A percentile compares a stretch with the other conserved stretches of the same genome.
These are phyloP conservation scores for Xanthoconium separans DNA, from an alignment of 1,284 basidiomycete species.

Conservation along the genomic window DNA sequence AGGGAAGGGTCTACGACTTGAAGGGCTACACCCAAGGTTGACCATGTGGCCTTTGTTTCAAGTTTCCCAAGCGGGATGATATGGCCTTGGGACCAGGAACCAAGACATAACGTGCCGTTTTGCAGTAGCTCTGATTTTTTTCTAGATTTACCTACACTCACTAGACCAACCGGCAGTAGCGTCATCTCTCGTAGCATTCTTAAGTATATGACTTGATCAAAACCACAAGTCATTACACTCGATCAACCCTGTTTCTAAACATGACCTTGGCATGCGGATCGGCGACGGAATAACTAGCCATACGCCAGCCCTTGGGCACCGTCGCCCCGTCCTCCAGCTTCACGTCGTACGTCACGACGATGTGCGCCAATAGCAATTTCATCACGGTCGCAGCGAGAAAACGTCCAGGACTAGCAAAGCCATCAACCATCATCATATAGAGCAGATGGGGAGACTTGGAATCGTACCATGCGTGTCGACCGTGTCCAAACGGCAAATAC, in stretches of 20 bases:
- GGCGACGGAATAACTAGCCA: not conserved
- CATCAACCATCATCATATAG: not conserved
- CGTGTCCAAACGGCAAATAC: slow-evolving; percentile 16
- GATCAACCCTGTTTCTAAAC: slow-evolving; percentile 14
- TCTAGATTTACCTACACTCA: no score
- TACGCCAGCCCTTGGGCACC: slow-evolving; percentile 18
- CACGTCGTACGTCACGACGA: slow-evolving; percentile 32
- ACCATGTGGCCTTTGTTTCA: no score
- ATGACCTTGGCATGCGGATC: slow-evolving; percentile 9
- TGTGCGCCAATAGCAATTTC: slow-evolving; percentile 32
- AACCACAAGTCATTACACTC: not conserved
- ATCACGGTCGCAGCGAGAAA: slow-evolving; percentile 21
- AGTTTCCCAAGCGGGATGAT: no score
- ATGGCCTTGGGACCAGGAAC: no score
- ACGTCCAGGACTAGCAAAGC: slow-evolving; percentile 9
- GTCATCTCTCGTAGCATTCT: no score
- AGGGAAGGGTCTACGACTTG: no score
- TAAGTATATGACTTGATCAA: no score
- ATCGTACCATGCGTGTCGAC: slow-evolving; percentile 17
- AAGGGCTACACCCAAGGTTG: no score
- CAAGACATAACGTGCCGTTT: no score
- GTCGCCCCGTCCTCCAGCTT: slow-evolving; percentile 25
- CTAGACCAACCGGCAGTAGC: no score
- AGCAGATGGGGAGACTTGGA: not conserved
- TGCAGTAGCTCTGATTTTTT: no score